Percentiles rank a stretch among this genome's conserved stretches.
Conservation (phyloP, 805 yeast genomes). For the Sporopachydermia lactativora region DNA sequence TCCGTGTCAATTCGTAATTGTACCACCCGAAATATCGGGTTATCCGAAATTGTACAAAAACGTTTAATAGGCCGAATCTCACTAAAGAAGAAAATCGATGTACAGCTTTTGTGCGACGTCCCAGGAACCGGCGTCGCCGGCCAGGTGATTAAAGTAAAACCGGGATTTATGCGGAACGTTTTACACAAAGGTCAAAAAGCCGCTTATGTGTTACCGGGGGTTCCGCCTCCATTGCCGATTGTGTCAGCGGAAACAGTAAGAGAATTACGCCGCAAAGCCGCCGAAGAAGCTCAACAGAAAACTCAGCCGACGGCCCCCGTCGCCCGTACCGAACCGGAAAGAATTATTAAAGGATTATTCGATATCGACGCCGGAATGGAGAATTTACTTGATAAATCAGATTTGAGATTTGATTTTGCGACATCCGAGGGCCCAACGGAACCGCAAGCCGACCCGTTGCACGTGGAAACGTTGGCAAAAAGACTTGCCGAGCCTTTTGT, state of each 20-base stretch:
- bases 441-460: not conserved
- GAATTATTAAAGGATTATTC: not conserved
- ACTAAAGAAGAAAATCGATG: slow-evolving; percentile 6
- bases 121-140: not conserved
- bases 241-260: not conserved
- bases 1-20: no score
- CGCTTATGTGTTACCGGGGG: not conserved
- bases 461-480: not conserved
- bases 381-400: not conserved
- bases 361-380: not conserved
- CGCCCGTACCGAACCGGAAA: not conserved
- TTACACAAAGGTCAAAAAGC: not conserved
- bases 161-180: not conserved
- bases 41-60: no score
- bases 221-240: not conserved
- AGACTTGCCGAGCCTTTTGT: not conserved
- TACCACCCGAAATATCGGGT: no score
- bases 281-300: not conserved
- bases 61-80: not conserved
- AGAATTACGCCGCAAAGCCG: not conserved
- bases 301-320: not conserved
- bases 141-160: not conserved
- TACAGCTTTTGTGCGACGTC: slow-evolving; percentile 1
- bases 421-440: not conserved
- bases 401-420: not conserved